Base-by-base conservation (phyloP, 2,329 filamentous ascomycete genomes). In the Mycosphaerella sp. region DNA sequence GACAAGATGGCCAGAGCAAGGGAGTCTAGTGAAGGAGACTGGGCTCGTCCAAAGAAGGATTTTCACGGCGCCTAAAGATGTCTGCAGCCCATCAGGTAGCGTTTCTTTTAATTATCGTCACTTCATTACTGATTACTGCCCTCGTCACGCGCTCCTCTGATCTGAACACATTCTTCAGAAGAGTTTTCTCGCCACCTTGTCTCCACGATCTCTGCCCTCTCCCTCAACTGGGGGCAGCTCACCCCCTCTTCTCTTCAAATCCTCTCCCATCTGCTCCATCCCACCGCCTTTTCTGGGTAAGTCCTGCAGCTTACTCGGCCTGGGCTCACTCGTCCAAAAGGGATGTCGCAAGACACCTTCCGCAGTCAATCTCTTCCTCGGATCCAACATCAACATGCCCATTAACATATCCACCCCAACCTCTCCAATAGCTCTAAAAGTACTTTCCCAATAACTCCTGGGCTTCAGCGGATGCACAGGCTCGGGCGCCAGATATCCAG, bases 401-500 rank as follows among this genome's bases (percentile, higher is more conserved):
- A 93, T 87, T 44, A 98, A 76, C 53, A 98, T 73, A 67, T 97
- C 90, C 27, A 94, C 88, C 39, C 93, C 93, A 44, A 88, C 80
- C 8, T 82, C 73, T 17, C 91, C 93, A 8, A 91, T 81, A 9
- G 86, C 86, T 49, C 86, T 83, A 65, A 98, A 96, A 55, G 82
- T 81, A 47, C 76, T 74, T 65, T 85, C 76, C 75, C 88, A 96
- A 64, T 85, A 85, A 50, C 86, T 82, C 55, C 80, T 79, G 1
- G 81, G 81, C 56, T 80, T 79, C 17, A 79, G 59, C 1, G 69
- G 88, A 61, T 61, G 81, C 73, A 72, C 58, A 55, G 82, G 77
- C 55, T 80, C 79, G 1, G 85, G 78, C 1, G 86, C 79, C n/a
- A 89, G 81, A 70, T 93, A 98, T 53, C 85, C 85, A 12, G 84